Evolutionary conservation across 805 yeast genomes (phyloP).

Genomic region (Tanozyma kutaoensis): DNA sequence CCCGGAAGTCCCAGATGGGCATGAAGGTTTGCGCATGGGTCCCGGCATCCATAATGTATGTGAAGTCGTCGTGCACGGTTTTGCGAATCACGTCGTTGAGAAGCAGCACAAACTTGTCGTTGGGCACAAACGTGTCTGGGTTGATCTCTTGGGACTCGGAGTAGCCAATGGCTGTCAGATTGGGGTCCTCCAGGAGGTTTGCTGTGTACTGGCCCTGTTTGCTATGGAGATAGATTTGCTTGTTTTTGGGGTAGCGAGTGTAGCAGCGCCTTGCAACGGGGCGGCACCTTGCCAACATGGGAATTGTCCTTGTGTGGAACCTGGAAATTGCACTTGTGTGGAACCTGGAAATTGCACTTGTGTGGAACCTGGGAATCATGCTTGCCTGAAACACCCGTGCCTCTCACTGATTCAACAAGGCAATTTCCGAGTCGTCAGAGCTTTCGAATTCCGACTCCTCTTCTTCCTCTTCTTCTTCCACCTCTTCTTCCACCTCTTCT

Average conservation of each 20-base stretch:
- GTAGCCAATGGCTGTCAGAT: constrained; percentile 12
- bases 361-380: neutral
- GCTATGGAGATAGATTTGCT: constrained; percentile 6
- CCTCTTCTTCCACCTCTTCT: neutral
- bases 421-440: neutral
- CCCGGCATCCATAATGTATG: constrained; percentile 43
- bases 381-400: constrained; percentile 1
- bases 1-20: constrained; percentile 64
- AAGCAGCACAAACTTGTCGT: constrained; percentile 13
- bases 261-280: neutral
- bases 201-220: constrained; percentile 4
- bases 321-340: too few relatives aligned
- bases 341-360: constrained; percentile 1
- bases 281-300: neutral
- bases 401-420: neutral
- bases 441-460: neutral
- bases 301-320: too few relatives aligned
- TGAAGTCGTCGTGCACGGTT: constrained; percentile 23
- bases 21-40: constrained; percentile 38
- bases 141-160: constrained; percentile 2
- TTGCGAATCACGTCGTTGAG: constrained; percentile 17
- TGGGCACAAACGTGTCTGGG: constrained; percentile 12
- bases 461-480: neutral
- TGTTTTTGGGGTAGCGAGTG: constrained; percentile 1
- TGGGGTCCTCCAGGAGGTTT: constrained; percentile 11